Conservation (phyloP, 805 yeast genomes). For the Saccharomycopsis microspora region DNA sequence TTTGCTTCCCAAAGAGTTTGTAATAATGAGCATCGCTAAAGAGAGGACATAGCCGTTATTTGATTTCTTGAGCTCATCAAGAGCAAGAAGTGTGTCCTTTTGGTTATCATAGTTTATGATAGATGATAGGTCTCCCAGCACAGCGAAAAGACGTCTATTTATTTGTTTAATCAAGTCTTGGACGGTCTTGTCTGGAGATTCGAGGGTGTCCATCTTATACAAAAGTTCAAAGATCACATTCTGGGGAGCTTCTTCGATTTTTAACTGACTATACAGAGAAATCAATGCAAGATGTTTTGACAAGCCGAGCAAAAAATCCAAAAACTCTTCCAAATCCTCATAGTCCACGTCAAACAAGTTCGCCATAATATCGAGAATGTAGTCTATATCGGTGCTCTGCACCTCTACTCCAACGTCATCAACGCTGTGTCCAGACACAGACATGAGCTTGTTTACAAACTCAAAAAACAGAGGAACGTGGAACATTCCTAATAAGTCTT, state of each 20-base stretch:
- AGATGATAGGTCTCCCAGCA: constrained; percentile 11
- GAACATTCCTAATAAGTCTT: not conserved
- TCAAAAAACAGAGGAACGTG: not conserved
- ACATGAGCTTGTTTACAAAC: not conserved
- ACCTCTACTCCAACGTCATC: not conserved
- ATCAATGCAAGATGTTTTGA: not conserved
- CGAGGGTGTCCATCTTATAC: not conserved
- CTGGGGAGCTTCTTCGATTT: not conserved
- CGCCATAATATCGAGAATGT: not conserved
- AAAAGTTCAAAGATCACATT: not conserved
- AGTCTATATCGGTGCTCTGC: not conserved
- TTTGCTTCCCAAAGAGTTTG: constrained; percentile 8
- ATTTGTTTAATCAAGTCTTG: constrained; percentile 5
- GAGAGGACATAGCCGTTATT: constrained; percentile 6
- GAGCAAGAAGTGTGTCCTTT: constrained; percentile 2
- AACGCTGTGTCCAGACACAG: not conserved
- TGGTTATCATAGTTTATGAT: constrained; percentile 1
- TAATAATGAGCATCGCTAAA: constrained; percentile 6
- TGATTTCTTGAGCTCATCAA: not conserved
- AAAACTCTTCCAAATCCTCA: not conserved
- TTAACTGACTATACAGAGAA: not conserved
- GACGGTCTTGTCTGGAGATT: not conserved
- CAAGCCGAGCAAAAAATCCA: not conserved
- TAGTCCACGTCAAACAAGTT: not conserved
- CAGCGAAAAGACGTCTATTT: constrained; percentile 10